phyloP scores from a whole-genome alignment of 192 early-diverging fungal genomes.

The Haplosporangium gracile region DNA sequence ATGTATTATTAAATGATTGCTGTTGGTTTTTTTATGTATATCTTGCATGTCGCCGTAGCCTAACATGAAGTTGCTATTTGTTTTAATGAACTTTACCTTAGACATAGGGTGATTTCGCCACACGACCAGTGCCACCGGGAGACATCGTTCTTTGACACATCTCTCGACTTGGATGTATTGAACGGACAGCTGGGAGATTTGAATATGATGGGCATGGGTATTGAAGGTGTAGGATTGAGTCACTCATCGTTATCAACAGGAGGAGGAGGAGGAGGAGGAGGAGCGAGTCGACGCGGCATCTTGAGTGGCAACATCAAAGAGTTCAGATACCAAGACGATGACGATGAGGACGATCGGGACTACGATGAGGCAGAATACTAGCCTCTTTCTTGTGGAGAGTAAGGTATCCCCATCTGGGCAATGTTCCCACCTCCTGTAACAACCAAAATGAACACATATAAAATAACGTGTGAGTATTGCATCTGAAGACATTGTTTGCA shows the following conservation, averaged over 20 bases:
- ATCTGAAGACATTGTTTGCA: too few species aligned
- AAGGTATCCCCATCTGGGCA: too few species aligned
- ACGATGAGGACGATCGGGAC: slow-evolving; percentile 25
- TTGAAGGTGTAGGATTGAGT: not conserved
- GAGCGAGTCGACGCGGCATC: slow-evolving; percentile 24
- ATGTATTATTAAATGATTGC: not conserved
- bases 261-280: not conserved
- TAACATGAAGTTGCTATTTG: not conserved
- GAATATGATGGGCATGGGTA: slow-evolving; percentile 30
- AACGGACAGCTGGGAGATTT: slow-evolving; percentile 9
- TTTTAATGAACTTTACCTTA: not conserved
- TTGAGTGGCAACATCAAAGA: slow-evolving; percentile 50
- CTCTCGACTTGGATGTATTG: not conserved
- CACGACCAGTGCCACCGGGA: slow-evolving; percentile 48
- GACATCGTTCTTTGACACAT: slow-evolving; percentile 26
- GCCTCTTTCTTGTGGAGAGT: not conserved
- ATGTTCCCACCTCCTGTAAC: not conserved
- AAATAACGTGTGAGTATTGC: too few species aligned
- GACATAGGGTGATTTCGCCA: slow-evolving; percentile 39
- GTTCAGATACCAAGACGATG: slow-evolving; percentile 50
- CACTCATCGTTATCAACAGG: not conserved
- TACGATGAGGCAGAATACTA: slow-evolving; percentile 6
- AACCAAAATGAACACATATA: not conserved
- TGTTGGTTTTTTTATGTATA: not conserved
- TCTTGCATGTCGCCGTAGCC: not conserved